These are phyloP conservation scores for Botryobasidium botryosum DNA, from an alignment of 768 basidiomycete genomes.

Conservation along the genomic window DNA sequence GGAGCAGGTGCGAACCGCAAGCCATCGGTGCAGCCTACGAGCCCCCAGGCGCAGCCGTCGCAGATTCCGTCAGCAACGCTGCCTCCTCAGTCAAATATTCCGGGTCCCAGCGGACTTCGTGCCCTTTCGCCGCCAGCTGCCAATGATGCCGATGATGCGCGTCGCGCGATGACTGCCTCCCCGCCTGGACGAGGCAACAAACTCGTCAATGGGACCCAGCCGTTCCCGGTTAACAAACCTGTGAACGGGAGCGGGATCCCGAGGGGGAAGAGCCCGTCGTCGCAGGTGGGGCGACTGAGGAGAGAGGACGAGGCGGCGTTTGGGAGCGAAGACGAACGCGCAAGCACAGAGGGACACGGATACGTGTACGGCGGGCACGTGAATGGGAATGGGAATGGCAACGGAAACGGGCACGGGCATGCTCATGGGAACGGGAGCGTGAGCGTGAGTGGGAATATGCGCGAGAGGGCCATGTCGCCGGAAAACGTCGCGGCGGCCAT, in stretches of 20 bases:
- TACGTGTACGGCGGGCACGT: too few relatives aligned
- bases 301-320: neutral
- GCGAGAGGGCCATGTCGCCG: too few relatives aligned
- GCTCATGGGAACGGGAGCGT: too few relatives aligned
- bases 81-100: neutral
- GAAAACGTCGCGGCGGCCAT: too few relatives aligned
- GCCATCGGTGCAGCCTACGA: slow-evolving; percentile 11
- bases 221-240: slow-evolving; percentile 1
- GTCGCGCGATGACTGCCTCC: slow-evolving; percentile 4
- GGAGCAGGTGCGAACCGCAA: neutral
- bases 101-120: neutral
- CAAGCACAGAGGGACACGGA: too few relatives aligned
- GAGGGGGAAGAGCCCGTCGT: too few relatives aligned
- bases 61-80: neutral
- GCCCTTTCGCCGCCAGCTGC: slow-evolving; percentile 8
- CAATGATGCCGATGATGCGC: slow-evolving; percentile 7
- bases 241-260: neutral
- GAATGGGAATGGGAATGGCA: too few relatives aligned
- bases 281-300: neutral
- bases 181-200: slow-evolving; percentile 4
- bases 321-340: too few relatives aligned
- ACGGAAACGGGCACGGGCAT: too few relatives aligned
- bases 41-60: slow-evolving; percentile 9
- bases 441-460: too few relatives aligned
- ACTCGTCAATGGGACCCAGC: slow-evolving; percentile 5